Evolutionary conservation across 75 land plant genomes (phyloP).

Genomic region (Pinus tabuliformis): DNA sequence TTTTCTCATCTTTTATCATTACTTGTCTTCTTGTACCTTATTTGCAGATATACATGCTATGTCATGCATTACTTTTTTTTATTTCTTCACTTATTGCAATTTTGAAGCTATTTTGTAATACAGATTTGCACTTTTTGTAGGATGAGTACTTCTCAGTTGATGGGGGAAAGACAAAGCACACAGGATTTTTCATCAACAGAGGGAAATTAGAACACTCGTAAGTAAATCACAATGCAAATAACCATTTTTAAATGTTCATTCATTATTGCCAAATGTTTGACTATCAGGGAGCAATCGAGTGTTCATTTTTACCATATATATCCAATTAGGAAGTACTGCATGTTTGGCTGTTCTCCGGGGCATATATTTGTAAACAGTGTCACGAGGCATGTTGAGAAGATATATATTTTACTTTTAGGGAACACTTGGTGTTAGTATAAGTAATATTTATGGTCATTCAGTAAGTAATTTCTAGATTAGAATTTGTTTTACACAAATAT

Average conservation of each 20-base stretch:
- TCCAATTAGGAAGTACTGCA: background rate
- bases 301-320: background rate
- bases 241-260: background rate
- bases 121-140: conserved; percentile 32
- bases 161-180: conserved; percentile 55
- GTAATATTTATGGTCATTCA: too few species aligned
- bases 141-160: conserved; percentile 97
- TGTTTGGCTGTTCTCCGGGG: background rate
- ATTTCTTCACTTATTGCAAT: too few species aligned
- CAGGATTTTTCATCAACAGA: conserved; percentile 77
- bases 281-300: background rate
- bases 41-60: background rate
- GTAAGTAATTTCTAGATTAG: too few species aligned
- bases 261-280: background rate
- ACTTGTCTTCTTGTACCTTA: background rate
- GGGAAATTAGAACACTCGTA: conserved; percentile 88
- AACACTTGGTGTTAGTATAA: too few species aligned
- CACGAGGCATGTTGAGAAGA: too few species aligned
- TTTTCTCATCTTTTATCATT: background rate
- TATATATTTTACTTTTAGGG: too few species aligned
- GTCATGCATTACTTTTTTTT: background rate
- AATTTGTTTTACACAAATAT: too few species aligned
- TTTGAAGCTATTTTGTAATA: background rate
- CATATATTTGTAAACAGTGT: background rate
- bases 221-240: conserved; percentile 16